Base-by-base conservation (phyloP, 768 basidiomycete genomes). In the Termitomyces sp. region DNA sequence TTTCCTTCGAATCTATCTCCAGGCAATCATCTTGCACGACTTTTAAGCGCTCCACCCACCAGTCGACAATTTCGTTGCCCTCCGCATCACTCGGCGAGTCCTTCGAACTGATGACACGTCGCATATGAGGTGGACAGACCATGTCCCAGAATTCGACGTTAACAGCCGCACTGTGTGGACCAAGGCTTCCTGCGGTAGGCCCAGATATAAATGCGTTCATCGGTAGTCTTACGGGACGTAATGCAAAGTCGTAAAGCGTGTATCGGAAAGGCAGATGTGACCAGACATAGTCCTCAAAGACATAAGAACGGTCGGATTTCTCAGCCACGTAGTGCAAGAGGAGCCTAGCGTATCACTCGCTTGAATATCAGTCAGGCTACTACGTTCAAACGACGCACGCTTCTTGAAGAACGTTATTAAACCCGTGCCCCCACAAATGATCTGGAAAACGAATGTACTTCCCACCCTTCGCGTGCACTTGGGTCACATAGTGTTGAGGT, bases 231-330 rank as follows among this genome's bases (percentile, higher is more conserved):
- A 79, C 74, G 4, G 83, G 80, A 25, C 85, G 78, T 57, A 86
- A 73, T 0, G 81, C 74, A 58, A 83, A 78, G 63, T 81, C 83
- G 62, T 86, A 84, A 0, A 85, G 56, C 2, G 83, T 82, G 69
- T 83, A 86, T 3, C 81, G 80, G 36, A 84, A 69, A 3, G 84
- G 81, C 0, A 74, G 63, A 52, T 80, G 82, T 0, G 86, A 85
- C 85, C 85, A 87, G 40, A 76, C 77, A 60, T 85, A 86, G 66
- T 86, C 84, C 60, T 86, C 83, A 60, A 87, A 88, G 1, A 87
- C 85, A 59, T 80, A 87, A 1, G 83, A 81, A 14, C 84, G 72
- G 61, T 83, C 79, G 11, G 82, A 68, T 42, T 70, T 67, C 51
- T 82, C 77, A 0, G 86, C 83, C 15, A 86, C 69, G 65, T 85